Conservation (phyloP, 169 alveolate genomes). For the Theileria equi region DNA sequence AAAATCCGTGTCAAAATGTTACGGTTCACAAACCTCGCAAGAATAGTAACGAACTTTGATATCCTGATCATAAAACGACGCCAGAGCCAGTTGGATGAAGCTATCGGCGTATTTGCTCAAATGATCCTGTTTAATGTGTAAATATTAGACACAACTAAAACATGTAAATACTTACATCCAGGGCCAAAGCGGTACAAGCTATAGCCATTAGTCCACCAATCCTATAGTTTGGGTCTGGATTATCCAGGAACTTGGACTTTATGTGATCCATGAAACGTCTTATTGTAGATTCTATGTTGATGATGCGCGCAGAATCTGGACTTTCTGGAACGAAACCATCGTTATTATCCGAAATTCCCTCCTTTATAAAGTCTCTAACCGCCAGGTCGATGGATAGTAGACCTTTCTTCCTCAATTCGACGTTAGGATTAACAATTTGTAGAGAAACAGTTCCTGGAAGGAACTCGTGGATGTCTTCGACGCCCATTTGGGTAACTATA, state of each 20-base stretch:
- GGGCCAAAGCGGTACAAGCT: slow-evolving; percentile 64
- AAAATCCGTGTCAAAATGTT: neutral
- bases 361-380: slow-evolving; percentile 21
- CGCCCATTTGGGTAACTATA: neutral
- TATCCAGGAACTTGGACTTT: slow-evolving; percentile 37
- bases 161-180: slow-evolving; percentile 36
- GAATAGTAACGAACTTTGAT: slow-evolving; percentile 71
- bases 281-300: slow-evolving; percentile 18
- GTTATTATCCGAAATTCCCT: neutral
- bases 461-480: slow-evolving; percentile 47
- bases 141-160: neutral
- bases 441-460: slow-evolving; percentile 26
- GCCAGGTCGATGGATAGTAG: slow-evolving; percentile 42
- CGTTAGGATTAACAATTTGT: slow-evolving; percentile 41
- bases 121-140: slow-evolving; percentile 12
- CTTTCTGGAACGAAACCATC: slow-evolving; percentile 6
- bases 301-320: no score
- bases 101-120: slow-evolving; percentile 20
- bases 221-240: slow-evolving; percentile 47
- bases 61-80: slow-evolving; percentile 67
- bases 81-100: slow-evolving; percentile 42
- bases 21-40: slow-evolving; percentile 62
- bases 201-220: slow-evolving; percentile 61
- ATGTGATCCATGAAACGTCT: slow-evolving; percentile 37
- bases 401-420: slow-evolving; percentile 43